Conservation (phyloP, 441 rosid genomes). For the Macaranga tanarius region DNA sequence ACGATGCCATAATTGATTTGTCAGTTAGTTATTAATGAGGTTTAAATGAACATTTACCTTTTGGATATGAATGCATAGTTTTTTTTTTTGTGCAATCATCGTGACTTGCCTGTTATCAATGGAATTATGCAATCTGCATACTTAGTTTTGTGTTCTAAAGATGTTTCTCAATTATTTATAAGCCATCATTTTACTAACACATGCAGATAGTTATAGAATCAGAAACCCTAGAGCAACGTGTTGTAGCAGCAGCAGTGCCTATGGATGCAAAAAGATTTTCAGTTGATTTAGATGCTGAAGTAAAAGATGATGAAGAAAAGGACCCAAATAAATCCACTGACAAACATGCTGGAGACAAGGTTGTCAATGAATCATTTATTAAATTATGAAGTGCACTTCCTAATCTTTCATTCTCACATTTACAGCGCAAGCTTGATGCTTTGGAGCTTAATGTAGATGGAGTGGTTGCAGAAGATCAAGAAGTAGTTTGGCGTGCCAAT, state of each 20-base stretch:
- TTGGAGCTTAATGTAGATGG: conserved; percentile 36
- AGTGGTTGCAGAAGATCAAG: conserved; percentile 35
- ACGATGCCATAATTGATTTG: conserved; percentile 2
- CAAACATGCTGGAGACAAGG: conserved; percentile 58
- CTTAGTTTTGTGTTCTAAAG: conserved; percentile 12
- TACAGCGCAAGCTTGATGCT: conserved; percentile 41
- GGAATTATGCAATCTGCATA: neutral
- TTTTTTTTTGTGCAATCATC: neutral
- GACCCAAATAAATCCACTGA: conserved; percentile 25
- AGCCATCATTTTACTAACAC: conserved; percentile 4
- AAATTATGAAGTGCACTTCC: conserved; percentile 21
- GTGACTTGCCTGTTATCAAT: neutral
- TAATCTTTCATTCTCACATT: conserved; percentile 23
- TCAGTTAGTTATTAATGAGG: neutral
- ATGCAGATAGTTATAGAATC: conserved; percentile 47
- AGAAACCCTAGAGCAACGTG: conserved; percentile 62
- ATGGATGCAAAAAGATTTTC: conserved; percentile 69
- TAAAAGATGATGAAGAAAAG: conserved; percentile 35
- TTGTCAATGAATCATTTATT: conserved; percentile 30
- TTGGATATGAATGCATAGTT: neutral
- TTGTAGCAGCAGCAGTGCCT: conserved; percentile 68
- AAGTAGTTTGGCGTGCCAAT: conserved; percentile 81
- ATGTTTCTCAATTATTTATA: neutral
- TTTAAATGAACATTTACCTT: neutral
- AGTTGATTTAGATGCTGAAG: conserved; percentile 32